A percentile compares a stretch with the other conserved stretches of the same genome.
Evolutionary conservation across 495 filamentous ascomycete genomes (phyloP).

Genomic region (Lasiosphaeria ovina): DNA sequence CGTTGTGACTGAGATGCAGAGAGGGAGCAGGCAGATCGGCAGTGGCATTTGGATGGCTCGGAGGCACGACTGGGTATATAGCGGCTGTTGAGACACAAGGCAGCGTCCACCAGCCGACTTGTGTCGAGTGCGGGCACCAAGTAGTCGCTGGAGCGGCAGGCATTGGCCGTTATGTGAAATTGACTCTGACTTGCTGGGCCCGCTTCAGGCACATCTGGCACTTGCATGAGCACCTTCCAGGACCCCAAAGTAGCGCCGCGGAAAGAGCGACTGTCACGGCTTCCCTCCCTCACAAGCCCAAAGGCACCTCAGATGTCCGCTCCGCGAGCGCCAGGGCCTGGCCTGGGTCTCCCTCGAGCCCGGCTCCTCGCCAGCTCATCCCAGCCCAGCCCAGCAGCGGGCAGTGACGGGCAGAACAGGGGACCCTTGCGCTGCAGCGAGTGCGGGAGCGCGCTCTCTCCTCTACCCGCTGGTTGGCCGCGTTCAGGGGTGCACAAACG

Average conservation of each 20-base stretch:
- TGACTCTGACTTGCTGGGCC: conserved; percentile 38
- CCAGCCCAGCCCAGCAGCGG: no score
- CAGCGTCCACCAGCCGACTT: conserved; percentile 30
- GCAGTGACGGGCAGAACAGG: no score
- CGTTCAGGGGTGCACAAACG: conserved; percentile 9
- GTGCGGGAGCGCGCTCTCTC: conserved; percentile 1
- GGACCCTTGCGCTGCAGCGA: no score
- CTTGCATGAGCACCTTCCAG: conserved; percentile 30
- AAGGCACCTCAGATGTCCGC: background rate
- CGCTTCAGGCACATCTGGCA: conserved; percentile 29
- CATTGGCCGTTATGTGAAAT: conserved; percentile 34
- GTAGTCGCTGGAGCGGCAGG: conserved; percentile 26
- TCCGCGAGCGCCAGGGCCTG: no score
- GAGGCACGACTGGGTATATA: conserved; percentile 48
- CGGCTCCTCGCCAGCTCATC: no score
- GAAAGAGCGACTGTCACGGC: conserved; percentile 10
- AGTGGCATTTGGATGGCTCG: conserved; percentile 30
- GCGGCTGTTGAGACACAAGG: conserved; percentile 51
- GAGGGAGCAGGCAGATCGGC: conserved; percentile 29
- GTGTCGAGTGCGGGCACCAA: conserved; percentile 25
- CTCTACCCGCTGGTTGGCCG: conserved; percentile 27
- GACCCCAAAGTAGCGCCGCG: conserved; percentile 32
- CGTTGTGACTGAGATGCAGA: conserved; percentile 43
- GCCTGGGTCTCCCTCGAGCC: no score
- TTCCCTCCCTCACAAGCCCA: background rate